Evolutionary conservation across 306 rosid species (phyloP), one percentile per base, ranked within the genome.

Genomic region (Casuarina cunninghamiana): DNA sequence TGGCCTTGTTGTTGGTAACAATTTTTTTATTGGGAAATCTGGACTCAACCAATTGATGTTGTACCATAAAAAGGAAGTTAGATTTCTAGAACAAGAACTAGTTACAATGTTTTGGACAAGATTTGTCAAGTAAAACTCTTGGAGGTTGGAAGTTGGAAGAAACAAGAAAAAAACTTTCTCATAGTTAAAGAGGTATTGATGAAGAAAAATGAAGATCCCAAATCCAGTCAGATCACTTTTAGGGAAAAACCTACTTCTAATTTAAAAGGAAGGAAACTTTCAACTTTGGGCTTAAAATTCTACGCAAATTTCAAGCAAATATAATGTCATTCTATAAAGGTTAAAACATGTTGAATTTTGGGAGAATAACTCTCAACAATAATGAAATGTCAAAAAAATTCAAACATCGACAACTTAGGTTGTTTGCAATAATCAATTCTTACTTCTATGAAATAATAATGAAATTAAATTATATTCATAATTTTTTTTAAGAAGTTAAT

Each of bases 181-280:
- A 84, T 86, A 88, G 58, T 80, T 73, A 43, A 86, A 88, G 75
- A 90, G 87, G 76, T 84, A 86, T 81, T 86, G 83, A 77, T 88
- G 95, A 51, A 90, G 92, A 71, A 86, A 88, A 83, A 88, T 86
- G 71, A 80, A 10, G 49, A 86, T 86, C 71, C 86, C 87, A 63
- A 86, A 82, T 72, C 86, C 88, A 73, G 92, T 85, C n/a, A 90
- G 73, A 58, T 88, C 90, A 7, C 84, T 73, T 71, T 90, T 89
- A 0, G 95, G 95, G 72, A 90, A 90, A 5, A 83, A 26, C 54
- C 90, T 86, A 55, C 87, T 85, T 69, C 90, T 70, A 77, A 80
- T 77, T 90, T 90, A 73, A 90, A 90, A 0, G 94, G 90, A 77
- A 88, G 78, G 83, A 86, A 90, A 53, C 79, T 77, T 37, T 92